Evolutionary conservation across 208 protist species (phyloP).

Genomic region (Trypanosoma cruzi): DNA sequence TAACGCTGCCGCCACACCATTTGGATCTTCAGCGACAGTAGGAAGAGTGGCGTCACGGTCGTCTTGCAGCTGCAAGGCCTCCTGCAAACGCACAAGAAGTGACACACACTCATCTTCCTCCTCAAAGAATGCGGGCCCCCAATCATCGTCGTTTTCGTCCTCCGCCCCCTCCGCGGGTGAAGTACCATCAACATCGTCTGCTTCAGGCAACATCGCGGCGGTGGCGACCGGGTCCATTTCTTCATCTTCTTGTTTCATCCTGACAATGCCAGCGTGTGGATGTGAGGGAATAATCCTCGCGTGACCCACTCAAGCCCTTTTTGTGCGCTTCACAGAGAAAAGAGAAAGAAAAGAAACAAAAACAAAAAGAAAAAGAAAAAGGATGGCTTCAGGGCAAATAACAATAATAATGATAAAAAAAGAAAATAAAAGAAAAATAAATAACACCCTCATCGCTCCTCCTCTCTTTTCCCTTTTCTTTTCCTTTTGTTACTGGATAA

Average conservation of each 20-base stretch:
- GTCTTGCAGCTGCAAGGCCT: constrained; percentile 32
- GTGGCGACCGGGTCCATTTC: constrained; percentile 1
- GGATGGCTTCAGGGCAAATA: not conserved
- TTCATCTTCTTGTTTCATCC: not conserved
- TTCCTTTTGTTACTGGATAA: not conserved
- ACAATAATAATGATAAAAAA: not conserved
- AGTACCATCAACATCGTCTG: not conserved
- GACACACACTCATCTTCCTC: constrained; percentile 58
- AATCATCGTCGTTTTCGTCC: constrained; percentile 40
- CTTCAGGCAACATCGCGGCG: not conserved
- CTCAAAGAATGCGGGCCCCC: constrained; percentile 79
- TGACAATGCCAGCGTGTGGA: not conserved
- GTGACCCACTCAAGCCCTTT: not conserved
- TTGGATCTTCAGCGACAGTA: constrained; percentile 57
- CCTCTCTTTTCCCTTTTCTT: too few species aligned
- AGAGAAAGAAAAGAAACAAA: too few species aligned
- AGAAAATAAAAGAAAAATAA: not conserved
- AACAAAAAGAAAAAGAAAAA: not conserved
- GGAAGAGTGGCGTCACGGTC: constrained; percentile 32
- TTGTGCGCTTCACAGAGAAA: too few species aligned
- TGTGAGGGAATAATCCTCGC: not conserved
- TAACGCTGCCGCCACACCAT: constrained; percentile 61
- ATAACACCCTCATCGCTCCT: not conserved
- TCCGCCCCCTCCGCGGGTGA: constrained; percentile 16
- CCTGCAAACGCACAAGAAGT: constrained; percentile 41